Evolutionary conservation across 192 early-diverging fungal species (phyloP), one percentile per base, ranked within the genome.

Genomic region (Thamnidium elegans): DNA sequence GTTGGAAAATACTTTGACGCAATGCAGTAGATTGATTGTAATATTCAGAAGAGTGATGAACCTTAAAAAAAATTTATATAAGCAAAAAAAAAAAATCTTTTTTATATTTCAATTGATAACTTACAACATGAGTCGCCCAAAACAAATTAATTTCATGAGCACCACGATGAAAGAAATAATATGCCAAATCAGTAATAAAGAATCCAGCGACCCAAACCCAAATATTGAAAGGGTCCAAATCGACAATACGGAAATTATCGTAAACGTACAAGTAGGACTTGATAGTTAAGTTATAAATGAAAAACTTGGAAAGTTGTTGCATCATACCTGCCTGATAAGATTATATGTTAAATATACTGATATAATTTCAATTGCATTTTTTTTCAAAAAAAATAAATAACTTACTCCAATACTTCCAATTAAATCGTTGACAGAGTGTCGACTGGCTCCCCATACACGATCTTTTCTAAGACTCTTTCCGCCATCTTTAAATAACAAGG

Each of bases 111-210:
- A 6, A 39, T 39, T 39, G 19, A 26, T 21, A 1, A 66, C 36
- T 61, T 36, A 79, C 79, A 31, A 76, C 74, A 59, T 86, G 84
- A 1, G 73, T 67, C 46, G 83, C 82, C 84, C 84, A 86, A 31
- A 83, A 70, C 44, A 85, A 63, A 65, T 84, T 86, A 23, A 86
- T 67, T 68, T 86, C 84, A 55, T 86, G 84, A 7, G 82, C 84
- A 7, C 72, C 77, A 19, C 84, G 69, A 46, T 86, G 84, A 53
- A 84, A 83, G 74, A 72, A 81, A 21, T 76, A 73, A 56, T 76
- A 71, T 6, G 32, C 68, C n/a, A 75, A 71, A 74, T 83, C 83
- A 14, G 77, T 76, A 11, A 62, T 67, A n/a, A 85, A 60, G 54
- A 85, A 85, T 17, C 79, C 80, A 26, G 71, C 69, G 44, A 82